Conservation (phyloP, 768 basidiomycete species). For the Suillus brevipes region DNA sequence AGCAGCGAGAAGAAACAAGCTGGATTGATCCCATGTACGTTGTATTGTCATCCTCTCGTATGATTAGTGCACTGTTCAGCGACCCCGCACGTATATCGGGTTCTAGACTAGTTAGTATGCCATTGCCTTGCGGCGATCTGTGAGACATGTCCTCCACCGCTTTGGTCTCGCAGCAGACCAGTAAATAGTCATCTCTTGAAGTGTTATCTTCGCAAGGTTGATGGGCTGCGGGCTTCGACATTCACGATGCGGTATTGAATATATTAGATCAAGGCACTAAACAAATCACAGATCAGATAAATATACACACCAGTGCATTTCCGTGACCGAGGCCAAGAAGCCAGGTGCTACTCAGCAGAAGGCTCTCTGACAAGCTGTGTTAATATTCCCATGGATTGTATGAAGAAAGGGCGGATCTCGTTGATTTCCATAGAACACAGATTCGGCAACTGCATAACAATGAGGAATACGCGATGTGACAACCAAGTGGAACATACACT, state of each 20-base stretch:
- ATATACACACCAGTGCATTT: neutral
- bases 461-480: slow-evolving; percentile 2
- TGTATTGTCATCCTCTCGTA: neutral
- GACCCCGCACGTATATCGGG: neutral
- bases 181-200: neutral
- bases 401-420: slow-evolving; percentile 88
- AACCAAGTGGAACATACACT: slow-evolving; percentile 44
- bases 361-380: slow-evolving; percentile 49
- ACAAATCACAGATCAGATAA: neutral
- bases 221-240: neutral
- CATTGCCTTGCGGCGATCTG: neutral
- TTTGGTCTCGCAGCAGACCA: neutral
- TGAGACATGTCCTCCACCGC: too few species aligned
- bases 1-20: slow-evolving; percentile 17
- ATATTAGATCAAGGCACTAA: neutral
- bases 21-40: slow-evolving; percentile 2
- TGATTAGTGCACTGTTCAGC: neutral
- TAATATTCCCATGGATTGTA: slow-evolving; percentile 75
- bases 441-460: slow-evolving; percentile 65
- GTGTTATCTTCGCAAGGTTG: neutral
- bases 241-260: neutral
- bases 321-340: neutral
- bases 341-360: slow-evolving; percentile 1
- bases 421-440: slow-evolving; percentile 91
- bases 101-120: neutral